Base-by-base conservation (phyloP, 2,329 filamentous ascomycete genomes). In the Fusarium keratoplasticum region DNA sequence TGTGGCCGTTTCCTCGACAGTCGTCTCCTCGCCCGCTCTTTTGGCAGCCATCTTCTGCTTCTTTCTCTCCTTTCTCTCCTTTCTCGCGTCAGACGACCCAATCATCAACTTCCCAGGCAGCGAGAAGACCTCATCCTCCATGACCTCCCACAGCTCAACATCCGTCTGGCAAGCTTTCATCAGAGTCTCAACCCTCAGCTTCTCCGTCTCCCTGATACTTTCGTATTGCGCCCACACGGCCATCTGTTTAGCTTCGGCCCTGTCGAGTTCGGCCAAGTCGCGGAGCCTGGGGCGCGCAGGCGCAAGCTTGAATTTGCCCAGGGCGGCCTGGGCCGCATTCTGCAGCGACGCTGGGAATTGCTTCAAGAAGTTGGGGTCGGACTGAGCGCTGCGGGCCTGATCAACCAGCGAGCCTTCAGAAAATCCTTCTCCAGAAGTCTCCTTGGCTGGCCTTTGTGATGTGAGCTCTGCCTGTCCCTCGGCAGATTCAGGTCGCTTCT, bases 41-140 rank as follows among this genome's bases (percentile, higher is more conserved):
- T 22, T 36, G 16, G 20, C 14, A 25, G 31, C 31, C 31, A 16
- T 36, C 33, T 57, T 36, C 4, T 18, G 22, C 36, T 1, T 35
- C 36, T 11, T 40, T 27, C 3, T n/a, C 47, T 9, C 25, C 5
- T 18, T 29, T 18, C 10, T 44, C 11, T 20, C 38, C 20, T 31
- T 31, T 27, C 6, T 27, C 27, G 27, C 5, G 27, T 27, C 29
- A 5, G 18, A 61, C 29, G 83, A 80, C 62, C 84, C 79, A 14
- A 93, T 84, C 13, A 90, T 88, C 22, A 94, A 82, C 67, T 84
- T 87, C 5, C 82, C 79, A 0, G 92, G 87, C 71, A 91, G 82
- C 2, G 87, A 84, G 75, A 95, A 93, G 14, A 95, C 90, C 60
- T 94, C 88, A 6, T 84, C 80, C 70, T 94, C 89, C 79, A 95